These are phyloP conservation scores for Trichoderma gamsii DNA, from an alignment of 495 filamentous ascomycete genomes.

Conservation along the genomic window DNA sequence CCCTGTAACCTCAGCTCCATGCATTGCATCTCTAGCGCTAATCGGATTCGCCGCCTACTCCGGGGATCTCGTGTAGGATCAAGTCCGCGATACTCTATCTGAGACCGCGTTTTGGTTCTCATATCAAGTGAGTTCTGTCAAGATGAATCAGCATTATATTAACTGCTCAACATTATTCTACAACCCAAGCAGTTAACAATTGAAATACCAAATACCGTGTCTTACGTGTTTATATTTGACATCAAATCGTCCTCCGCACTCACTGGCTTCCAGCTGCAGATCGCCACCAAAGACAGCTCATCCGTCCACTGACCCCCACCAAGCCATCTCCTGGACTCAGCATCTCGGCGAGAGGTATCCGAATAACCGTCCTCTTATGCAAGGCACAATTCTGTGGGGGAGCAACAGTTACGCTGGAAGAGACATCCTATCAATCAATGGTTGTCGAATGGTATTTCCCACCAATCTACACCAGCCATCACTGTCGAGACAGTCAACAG, in stretches of 20 bases:
- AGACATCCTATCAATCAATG: not conserved
- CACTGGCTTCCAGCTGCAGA: not conserved
- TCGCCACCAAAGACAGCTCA: not conserved
- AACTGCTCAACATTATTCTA: too few species aligned
- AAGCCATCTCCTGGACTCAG: not conserved
- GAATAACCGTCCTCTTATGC: conserved; percentile 9
- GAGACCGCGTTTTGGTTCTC: not conserved
- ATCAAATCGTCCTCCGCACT: too few species aligned
- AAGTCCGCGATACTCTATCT: too few species aligned
- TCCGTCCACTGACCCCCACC: conserved; percentile 8
- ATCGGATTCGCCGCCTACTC: not conserved
- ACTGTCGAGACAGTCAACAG: not conserved
- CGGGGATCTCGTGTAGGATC: not conserved
- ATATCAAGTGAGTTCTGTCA: too few species aligned
- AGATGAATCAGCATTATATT: too few species aligned
- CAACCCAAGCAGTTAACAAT: too few species aligned
- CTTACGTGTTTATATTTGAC: too few species aligned
- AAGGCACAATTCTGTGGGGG: conserved; percentile 12
- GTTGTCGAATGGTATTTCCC: not conserved
- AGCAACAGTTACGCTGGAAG: not conserved
- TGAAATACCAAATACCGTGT: too few species aligned
- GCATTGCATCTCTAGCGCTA: not conserved
- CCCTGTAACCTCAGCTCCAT: not conserved
- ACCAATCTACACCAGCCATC: not conserved
- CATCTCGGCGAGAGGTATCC: not conserved